Evolutionary conservation across 2,329 filamentous ascomycete species (phyloP).

Genomic region (Tolypocladium capitatum): DNA sequence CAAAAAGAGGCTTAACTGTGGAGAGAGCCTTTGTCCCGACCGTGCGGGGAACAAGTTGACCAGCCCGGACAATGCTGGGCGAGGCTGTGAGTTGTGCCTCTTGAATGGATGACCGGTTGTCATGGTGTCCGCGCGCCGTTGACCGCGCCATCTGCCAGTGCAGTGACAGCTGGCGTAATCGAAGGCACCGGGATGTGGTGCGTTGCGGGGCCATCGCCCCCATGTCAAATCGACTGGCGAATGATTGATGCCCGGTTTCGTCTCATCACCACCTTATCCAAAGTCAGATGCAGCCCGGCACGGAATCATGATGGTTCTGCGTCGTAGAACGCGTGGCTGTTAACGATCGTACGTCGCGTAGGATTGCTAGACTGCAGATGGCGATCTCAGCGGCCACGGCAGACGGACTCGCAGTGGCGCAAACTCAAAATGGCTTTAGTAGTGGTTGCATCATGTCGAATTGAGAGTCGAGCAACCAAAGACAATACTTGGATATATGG

Average conservation of each 20-base stretch:
- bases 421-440: neutral
- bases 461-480: neutral
- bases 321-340: neutral
- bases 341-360: neutral
- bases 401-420: neutral
- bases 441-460: neutral
- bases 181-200: no score
- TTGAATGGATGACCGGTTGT: neutral
- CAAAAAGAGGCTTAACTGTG: neutral
- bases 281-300: neutral
- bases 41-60: neutral
- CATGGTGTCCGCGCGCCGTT: neutral
- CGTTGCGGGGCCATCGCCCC: neutral
- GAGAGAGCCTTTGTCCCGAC: neutral
- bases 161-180: neutral
- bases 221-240: neutral
- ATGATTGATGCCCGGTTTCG: neutral
- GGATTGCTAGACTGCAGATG: neutral
- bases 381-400: neutral
- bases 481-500: neutral
- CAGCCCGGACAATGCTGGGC: neutral
- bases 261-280: neutral
- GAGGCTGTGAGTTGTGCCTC: neutral
- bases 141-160: neutral
- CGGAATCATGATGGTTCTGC: neutral